Conservation (phyloP, 306 rosid genomes). For the Comarum palustre region DNA sequence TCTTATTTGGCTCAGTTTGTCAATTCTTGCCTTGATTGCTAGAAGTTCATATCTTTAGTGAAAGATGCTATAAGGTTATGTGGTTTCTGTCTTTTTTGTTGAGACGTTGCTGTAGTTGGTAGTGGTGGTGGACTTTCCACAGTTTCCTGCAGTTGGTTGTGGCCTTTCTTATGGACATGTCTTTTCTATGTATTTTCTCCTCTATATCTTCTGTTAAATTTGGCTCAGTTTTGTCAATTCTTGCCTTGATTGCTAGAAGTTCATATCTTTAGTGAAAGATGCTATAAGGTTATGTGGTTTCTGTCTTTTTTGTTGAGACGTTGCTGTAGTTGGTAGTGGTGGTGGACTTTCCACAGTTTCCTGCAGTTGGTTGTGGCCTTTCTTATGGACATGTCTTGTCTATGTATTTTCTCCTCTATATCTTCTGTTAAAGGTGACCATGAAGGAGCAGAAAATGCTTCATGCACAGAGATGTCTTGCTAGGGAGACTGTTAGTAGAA, state of each 20-base stretch:
- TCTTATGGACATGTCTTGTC: too few species aligned
- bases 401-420: not conserved
- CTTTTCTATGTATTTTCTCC: not conserved
- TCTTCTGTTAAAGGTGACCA: slow-evolving; percentile 61
- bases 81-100: not conserved
- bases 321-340: too few species aligned
- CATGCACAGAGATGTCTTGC: slow-evolving; percentile 72
- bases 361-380: too few species aligned
- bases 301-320: not conserved
- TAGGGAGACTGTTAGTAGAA: slow-evolving; percentile 83
- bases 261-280: too few species aligned
- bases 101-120: too few species aligned
- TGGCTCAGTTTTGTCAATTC: not conserved
- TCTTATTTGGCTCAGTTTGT: not conserved
- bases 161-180: too few species aligned
- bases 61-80: too few species aligned
- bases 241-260: not conserved
- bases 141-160: not conserved
- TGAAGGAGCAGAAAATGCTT: slow-evolving; percentile 83
- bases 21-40: not conserved
- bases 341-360: not conserved
- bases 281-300: too few species aligned
- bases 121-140: not conserved
- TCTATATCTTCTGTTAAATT: slow-evolving; percentile 25
- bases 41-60: not conserved